Percentiles rank a stretch among this genome's conserved stretches.
Evolutionary conservation across 192 early-diverging fungal species (phyloP).

Genomic region (Coemansia sp.): DNA sequence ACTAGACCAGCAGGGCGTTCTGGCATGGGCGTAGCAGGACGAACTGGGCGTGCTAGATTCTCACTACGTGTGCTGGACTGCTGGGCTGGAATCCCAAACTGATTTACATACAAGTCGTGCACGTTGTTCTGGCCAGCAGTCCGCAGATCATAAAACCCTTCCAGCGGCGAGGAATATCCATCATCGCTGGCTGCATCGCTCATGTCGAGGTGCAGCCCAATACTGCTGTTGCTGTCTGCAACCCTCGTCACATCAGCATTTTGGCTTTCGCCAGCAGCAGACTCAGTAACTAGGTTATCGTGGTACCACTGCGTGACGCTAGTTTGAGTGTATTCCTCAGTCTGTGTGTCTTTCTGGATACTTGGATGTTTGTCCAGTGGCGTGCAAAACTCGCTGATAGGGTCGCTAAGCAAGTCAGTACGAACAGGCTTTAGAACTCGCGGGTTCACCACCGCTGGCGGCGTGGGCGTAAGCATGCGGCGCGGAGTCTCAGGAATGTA

Average conservation of each 20-base stretch:
- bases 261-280: neutral
- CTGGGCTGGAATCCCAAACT: constrained; percentile 17
- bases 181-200: constrained; percentile 9
- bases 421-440: neutral
- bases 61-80: neutral
- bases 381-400: constrained; percentile 43
- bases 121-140: neutral
- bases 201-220: neutral
- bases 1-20: no score
- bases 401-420: constrained; percentile 34
- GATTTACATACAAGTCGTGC: constrained; percentile 34
- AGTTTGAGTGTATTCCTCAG: neutral
- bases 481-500: constrained; percentile 24
- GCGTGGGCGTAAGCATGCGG: neutral
- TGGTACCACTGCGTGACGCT: constrained; percentile 50
- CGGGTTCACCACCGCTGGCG: neutral
- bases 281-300: constrained; percentile 9
- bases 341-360: neutral
- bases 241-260: neutral
- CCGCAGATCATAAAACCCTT: constrained; percentile 49
- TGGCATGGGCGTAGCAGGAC: neutral
- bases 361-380: neutral
- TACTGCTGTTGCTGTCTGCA: constrained; percentile 5
- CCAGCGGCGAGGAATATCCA: constrained; percentile 46
- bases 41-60: no score